Evolutionary conservation across 1,139 yeast species (phyloP), one percentile per base, ranked within the genome.

Genomic region (Taphrina deformans): DNA sequence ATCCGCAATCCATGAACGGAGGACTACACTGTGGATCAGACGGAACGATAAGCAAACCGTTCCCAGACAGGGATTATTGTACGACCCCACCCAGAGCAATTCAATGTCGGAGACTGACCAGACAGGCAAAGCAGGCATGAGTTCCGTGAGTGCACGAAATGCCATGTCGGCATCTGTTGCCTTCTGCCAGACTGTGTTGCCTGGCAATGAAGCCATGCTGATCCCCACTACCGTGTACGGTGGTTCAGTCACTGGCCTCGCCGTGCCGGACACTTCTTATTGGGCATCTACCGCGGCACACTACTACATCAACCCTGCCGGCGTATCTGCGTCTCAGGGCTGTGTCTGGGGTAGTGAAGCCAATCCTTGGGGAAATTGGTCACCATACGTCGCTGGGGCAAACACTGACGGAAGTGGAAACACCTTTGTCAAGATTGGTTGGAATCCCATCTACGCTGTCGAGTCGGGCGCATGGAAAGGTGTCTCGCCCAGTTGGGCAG

Each of bases 161-260:
- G 55, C 67, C 41, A 51, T 67, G 44, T 65, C 63, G 14, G 62
- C 63, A 21, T 35, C 70, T 23, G 90, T 89, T 69, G 91, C 96
- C 10, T 85, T 90, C 76, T 90, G 97, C 76, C 97, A 91, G 79
- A 90, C 96, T 2, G 96, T 90, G 14, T 80, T 90, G 67, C 97
- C 97, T 24, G 97, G 97, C 68, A 88, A 89, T 75, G 96, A 90
- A 78, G 96, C 90, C 71, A 90, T 90, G 97, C 80, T 89, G 74
- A 89, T 90, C 69, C 97, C 97, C 67, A 89, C 95, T 31, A 76
- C 80, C 65, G 84, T 88, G 60, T 79, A 76, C 27, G 77, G 81
- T 10, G 83, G 84, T 12, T 71, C 78, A 18, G 69, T 78, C 18
- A 76, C 79, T 67, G 79, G 81, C 1, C 78, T 90, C 68, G 96